Base-by-base conservation (phyloP, 768 basidiomycete genomes). In the Amanita phalloides region DNA sequence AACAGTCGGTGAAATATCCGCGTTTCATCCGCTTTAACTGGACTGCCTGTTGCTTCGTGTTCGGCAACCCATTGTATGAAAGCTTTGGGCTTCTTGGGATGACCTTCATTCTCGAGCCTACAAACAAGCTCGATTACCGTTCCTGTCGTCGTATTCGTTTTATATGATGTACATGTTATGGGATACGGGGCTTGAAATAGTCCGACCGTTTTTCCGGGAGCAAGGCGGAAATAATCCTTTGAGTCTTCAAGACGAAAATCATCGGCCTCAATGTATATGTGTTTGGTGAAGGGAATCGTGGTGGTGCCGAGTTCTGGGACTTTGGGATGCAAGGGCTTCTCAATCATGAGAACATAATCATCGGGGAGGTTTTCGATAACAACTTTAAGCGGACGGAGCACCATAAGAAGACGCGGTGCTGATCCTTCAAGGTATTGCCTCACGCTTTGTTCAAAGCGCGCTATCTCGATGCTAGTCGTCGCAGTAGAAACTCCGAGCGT, bases 41-140 rank as follows among this genome's bases (percentile, higher is more conserved):
- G 91, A 58, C 86, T 90, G 6, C 84, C 81, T 1, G 86, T 84
- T 20, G 79, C 68, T 6, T 73, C 66, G 63, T 93, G 87, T 62
- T 90, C 85, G 23, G 89, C 91, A 11, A 99, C 90, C 95, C 95
- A 99, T 62, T 98, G 95, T 60, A 98, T 91, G 67, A 82, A 97
- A 28, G 91, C 82, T 63, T 95, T 97, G 10, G 90, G 87, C 66
- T 95, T 97, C 66, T 78, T 81, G 13, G 69, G 61, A 13, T 71
- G 61, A 8, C 77, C 79, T 36, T 74, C 76, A 53, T 90, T 80
- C 64, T 97, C 93, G 30, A 92, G 68, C 48, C 73, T 76, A 65
- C 86, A 90, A 46, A 86, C 65, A 48, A 99, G 77, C 65, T 95
- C 92, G 3, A 73, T 73, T 5, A 96, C 85, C 48, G 80, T 69